These are phyloP conservation scores for Xerocomellus intermedius DNA, from an alignment of 768 basidiomycete species.

Conservation along the genomic window DNA sequence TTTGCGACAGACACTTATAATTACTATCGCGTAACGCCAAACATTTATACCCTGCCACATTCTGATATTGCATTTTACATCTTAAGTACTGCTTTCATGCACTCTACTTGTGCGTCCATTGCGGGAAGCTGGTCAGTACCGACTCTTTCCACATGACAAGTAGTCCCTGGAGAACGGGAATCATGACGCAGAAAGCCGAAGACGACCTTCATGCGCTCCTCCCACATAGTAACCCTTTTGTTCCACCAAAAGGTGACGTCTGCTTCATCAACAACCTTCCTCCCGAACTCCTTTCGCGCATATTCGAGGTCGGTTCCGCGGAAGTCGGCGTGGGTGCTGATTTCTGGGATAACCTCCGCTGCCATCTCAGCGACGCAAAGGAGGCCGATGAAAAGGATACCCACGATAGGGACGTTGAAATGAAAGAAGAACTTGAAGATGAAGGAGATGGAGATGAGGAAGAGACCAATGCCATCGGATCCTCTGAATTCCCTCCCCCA, in stretches of 20 bases:
- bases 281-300: constrained; percentile 53
- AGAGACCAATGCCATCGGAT: neutral
- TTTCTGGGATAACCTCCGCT: neutral
- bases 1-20: no score
- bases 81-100: no score
- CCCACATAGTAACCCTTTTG: constrained; percentile 47
- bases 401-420: constrained; percentile 2
- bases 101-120: no score
- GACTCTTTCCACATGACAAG: neutral
- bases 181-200: neutral
- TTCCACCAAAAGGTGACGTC: constrained; percentile 39
- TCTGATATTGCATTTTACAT: no score
- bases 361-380: constrained; percentile 35
- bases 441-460: neutral
- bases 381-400: constrained; percentile 21
- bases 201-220: constrained; percentile 25
- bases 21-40: no score
- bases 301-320: constrained; percentile 50
- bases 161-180: constrained; percentile 2
- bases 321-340: constrained; percentile 31
- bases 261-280: constrained; percentile 56
- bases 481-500: neutral
- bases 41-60: no score
- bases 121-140: neutral
- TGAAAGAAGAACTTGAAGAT: neutral